Base-by-base conservation (phyloP, 2,329 filamentous ascomycete species). In the Scedosporium minutisporum region DNA sequence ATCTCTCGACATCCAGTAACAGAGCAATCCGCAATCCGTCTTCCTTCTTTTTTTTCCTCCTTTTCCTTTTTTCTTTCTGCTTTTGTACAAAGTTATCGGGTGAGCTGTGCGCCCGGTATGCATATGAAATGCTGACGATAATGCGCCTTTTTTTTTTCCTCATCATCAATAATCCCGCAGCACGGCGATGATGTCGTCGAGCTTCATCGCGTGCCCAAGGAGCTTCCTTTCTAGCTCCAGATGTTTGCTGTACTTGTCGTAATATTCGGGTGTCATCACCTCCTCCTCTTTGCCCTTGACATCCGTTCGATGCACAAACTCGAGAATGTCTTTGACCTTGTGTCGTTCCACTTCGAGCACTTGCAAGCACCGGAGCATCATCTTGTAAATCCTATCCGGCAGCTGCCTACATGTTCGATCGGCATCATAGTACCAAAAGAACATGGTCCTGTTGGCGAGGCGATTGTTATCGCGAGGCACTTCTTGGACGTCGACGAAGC, bases 401-500 rank as follows among this genome's bases (percentile, higher is more conserved):
- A 96, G 77, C 65, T 88, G 83, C 21, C 83, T 81, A 58, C 87
- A 79, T 6, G 89, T 87, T 57, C 89, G 84, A 57, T 91, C 85
- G 10, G 83, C 79, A 71, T 97, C 93, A 73, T 91, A 96, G 78
- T 87, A 96, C 87, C 93, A 97, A 63, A 97, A 84, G 72, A 93
- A 97, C 25, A 96, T 83, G 0, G 92, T 96, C 61, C 91, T 86
- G 65, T 87, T 90, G 0, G 93, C 90, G 68, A 89, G 84, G 41
- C 92, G 87, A 65, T 87, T 88, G 66, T 88, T 88, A 69, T 97
- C 93, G 67, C 90, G 90, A 0, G 95, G 95, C 0, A 99, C 88
- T 76, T 99, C 95, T 73, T 99, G 95, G 5, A 96, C 85, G 67
- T 97, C 91, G 12, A 96, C 86, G 65, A 95, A 87, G 1, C 95